Percentiles rank a stretch among this genome's conserved stretches.
Evolutionary conservation across 768 basidiomycete genomes (phyloP).

Genomic region (Lentinula raphanica): DNA sequence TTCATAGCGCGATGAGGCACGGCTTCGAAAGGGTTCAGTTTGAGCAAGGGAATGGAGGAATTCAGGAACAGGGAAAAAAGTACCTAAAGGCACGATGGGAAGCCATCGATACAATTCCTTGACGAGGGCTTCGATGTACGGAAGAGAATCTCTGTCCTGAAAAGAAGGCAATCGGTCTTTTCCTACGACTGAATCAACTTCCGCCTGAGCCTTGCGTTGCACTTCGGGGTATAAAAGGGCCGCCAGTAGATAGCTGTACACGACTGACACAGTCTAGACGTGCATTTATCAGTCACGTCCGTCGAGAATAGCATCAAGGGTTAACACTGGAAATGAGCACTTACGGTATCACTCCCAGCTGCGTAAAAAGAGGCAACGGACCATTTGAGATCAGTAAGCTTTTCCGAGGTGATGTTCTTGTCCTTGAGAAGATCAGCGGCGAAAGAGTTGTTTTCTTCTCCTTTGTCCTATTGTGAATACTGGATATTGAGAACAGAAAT

Average conservation of each 20-base stretch:
- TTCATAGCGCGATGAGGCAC: neutral
- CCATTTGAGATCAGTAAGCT: constrained; percentile 17
- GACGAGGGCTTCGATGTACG: constrained; percentile 14
- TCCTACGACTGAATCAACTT: constrained; percentile 15
- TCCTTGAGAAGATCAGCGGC: constrained; percentile 13
- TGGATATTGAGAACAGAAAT: neutral
- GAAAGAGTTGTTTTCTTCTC: constrained; percentile 6
- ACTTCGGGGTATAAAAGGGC: constrained; percentile 15
- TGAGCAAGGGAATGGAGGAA: neutral
- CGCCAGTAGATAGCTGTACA: constrained; percentile 15
- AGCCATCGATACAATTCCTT: constrained; percentile 14
- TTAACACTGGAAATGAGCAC: constrained; percentile 12
- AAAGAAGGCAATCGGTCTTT: constrained; percentile 15
- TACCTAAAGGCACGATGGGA: constrained; percentile 14
- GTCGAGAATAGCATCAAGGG: neutral
- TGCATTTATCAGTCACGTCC: neutral
- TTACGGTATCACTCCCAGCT: constrained; percentile 5
- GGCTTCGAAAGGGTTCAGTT: constrained; percentile 10
- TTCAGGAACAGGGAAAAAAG: neutral
- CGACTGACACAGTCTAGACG: constrained; percentile 1
- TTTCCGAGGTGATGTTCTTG: constrained; percentile 2
- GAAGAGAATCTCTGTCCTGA: constrained; percentile 11
- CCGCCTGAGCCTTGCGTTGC: constrained; percentile 14
- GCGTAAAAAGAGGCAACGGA: constrained; percentile 18
- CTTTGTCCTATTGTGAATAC: neutral